Evolutionary conservation across 2,329 filamentous ascomycete species (phyloP).

Genomic region (Cytospora paraplurivora): DNA sequence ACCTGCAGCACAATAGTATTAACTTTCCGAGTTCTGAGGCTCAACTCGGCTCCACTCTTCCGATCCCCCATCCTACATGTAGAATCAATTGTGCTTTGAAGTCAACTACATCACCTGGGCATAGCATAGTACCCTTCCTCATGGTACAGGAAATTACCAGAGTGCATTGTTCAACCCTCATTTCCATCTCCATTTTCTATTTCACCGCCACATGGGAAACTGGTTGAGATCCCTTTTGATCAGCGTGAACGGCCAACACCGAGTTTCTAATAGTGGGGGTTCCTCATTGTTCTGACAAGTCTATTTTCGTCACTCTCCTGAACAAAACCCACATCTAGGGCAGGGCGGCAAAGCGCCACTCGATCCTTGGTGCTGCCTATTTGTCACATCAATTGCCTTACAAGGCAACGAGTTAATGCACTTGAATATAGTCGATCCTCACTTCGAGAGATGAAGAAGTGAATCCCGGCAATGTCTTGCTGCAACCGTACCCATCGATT

Average conservation of each 20-base stretch:
- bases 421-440: not conserved
- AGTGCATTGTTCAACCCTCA: not conserved
- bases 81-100: not conserved
- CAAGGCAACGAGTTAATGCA: not conserved
- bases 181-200: not conserved
- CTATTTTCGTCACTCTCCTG: constrained; percentile 2
- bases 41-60: not conserved
- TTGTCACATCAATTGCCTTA: not conserved
- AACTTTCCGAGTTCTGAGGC: not conserved
- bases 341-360: not conserved
- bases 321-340: not conserved
- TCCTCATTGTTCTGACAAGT: not conserved
- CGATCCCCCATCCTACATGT: not conserved
- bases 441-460: not conserved
- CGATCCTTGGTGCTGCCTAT: not conserved
- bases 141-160: not conserved
- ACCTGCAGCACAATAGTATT: not conserved
- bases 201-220: not conserved
- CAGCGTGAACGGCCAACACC: not conserved
- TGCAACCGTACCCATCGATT: not conserved
- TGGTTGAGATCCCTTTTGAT: not conserved
- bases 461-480: too few species aligned
- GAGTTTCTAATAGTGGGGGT: not conserved
- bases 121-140: not conserved
- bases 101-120: not conserved